Evolutionary conservation across 768 basidiomycete genomes (phyloP).

Genomic region (Rhizopogon sp.): DNA sequence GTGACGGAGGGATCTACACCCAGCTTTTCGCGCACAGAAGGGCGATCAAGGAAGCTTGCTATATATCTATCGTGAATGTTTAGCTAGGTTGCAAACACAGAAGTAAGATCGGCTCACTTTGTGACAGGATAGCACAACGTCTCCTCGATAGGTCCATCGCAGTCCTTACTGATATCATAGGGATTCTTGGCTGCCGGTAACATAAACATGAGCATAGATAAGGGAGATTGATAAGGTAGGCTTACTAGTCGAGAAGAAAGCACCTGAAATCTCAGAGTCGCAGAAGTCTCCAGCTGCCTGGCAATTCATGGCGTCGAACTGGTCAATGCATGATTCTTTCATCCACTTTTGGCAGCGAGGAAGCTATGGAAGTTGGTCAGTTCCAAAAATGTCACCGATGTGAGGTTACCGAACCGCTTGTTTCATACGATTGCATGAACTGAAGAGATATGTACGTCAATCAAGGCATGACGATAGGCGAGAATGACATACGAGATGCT

Average conservation of each 20-base stretch:
- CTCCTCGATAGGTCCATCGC: slow-evolving; percentile 41
- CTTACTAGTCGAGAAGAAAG: slow-evolving; percentile 29
- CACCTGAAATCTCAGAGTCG: slow-evolving; percentile 32
- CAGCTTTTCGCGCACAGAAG: slow-evolving; percentile 46
- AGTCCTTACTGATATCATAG: slow-evolving; percentile 66
- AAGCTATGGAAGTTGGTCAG: slow-evolving; percentile 35
- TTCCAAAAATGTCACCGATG: background rate
- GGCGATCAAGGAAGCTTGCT: slow-evolving; percentile 53
- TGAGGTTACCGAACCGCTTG: slow-evolving; percentile 24
- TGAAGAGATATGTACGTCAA: slow-evolving; percentile 7
- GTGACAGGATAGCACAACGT: slow-evolving; percentile 59
- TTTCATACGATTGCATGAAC: slow-evolving; percentile 40
- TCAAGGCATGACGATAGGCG: background rate
- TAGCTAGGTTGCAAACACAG: background rate
- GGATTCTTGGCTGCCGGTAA: slow-evolving; percentile 39
- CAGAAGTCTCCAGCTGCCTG: slow-evolving; percentile 67
- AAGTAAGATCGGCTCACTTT: slow-evolving; percentile 20
- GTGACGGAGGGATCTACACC: slow-evolving; percentile 53
- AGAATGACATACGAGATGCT: slow-evolving; percentile 35
- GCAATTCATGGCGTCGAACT: slow-evolving; percentile 65
- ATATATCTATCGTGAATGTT: slow-evolving; percentile 41
- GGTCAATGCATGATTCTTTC: slow-evolving; percentile 55
- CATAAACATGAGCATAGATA: background rate
- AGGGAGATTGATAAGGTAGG: background rate
- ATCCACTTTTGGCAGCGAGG: slow-evolving; percentile 65